A percentile compares a stretch with the other conserved stretches of the same genome.
These are phyloP conservation scores for Ogataea naganishii DNA, from an alignment of 805 yeast species.

Conservation along the genomic window DNA sequence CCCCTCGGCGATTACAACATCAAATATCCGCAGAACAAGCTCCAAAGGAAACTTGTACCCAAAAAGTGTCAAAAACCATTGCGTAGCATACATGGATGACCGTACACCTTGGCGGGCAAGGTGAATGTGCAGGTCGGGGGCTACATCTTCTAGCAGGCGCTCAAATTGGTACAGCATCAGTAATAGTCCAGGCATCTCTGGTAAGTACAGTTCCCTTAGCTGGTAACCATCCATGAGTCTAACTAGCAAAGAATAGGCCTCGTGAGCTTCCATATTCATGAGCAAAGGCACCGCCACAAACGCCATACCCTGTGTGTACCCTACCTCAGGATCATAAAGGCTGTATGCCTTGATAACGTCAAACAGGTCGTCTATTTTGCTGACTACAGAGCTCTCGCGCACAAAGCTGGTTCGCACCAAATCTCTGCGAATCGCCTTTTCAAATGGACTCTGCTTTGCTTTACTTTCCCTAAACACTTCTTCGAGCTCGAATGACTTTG, in stretches of 20 bases:
- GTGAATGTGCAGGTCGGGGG: constrained; percentile 70
- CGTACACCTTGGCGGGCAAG: constrained; percentile 77
- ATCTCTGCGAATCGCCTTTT: constrained; percentile 72
- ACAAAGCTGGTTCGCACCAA: constrained; percentile 79
- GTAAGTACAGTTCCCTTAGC: constrained; percentile 68
- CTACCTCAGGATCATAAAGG: constrained; percentile 83
- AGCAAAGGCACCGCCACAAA: constrained; percentile 81
- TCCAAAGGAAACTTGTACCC: constrained; percentile 91
- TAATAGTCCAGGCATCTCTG: constrained; percentile 93
- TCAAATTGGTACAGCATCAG: constrained; percentile 83
- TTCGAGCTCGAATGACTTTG: constrained; percentile 58
- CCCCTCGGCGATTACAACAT: constrained; percentile 86
- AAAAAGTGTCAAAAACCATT: constrained; percentile 93
- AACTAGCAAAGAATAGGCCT: constrained; percentile 75
- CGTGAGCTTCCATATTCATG: constrained; percentile 73
- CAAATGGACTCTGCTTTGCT: constrained; percentile 50
- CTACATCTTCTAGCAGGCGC: constrained; percentile 65
- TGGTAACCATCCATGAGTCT: constrained; percentile 79
- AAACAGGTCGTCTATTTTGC: constrained; percentile 56
- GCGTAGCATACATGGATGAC: constrained; percentile 94
- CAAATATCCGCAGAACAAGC: constrained; percentile 81
- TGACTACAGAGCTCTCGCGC: constrained; percentile 41
- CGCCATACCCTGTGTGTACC: constrained; percentile 98
- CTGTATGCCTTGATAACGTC: constrained; percentile 80
- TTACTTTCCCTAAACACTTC: constrained; percentile 45